Evolutionary conservation across 1,284 basidiomycete species (phyloP), one percentile per base, ranked within the genome.

Genomic region (Ganoderma lingzhi): DNA sequence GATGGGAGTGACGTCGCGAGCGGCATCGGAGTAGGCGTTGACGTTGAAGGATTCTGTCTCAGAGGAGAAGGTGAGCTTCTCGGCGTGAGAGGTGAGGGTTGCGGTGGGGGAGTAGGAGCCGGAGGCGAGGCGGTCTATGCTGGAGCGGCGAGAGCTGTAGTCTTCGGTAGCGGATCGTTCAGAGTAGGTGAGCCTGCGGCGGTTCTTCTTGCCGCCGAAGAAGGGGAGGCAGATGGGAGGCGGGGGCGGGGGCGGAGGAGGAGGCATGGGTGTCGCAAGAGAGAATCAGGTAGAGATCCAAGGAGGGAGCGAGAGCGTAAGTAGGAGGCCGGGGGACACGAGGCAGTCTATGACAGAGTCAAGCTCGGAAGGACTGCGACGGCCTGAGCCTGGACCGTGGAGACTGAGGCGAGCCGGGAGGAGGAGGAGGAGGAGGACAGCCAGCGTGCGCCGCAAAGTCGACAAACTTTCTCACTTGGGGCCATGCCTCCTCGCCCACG

Each of bases 31-130:
- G 62, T 72, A 66, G 10, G 70, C 71, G 3, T 78, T 72, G 41
- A 79, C 70, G 37, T 74, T 65, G 76, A 78, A 83, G 6, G 77
- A 78, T 68, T 81, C 80, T 12, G 78, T 77, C 68, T 83, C 83
- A 39, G 78, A 76, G 19, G 79, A 73, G 72, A 84, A 82, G 6
- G 80, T 76, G 55, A 83, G 78, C 71, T 82, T 83, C 64, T 81
- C 82, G 3, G 76, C 80, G 35, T 75, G 77, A 15, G 72, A 70
- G 45, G 82, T 83, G 63, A 84, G 73, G 23, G 82, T 84, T 10
- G 80, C 78, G 10, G 82, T 82, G 23, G 82, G 80, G 8, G 83
- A 83, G 72, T 77, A 81, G 17, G 79, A 81, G 62, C 62, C 73
- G n/a, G 74, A 69, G 63, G 78, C 69, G 64, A 79, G 78, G 30